Base-by-base conservation (phyloP, 495 filamentous ascomycete genomes). In the Aspergillus cavernicola region DNA sequence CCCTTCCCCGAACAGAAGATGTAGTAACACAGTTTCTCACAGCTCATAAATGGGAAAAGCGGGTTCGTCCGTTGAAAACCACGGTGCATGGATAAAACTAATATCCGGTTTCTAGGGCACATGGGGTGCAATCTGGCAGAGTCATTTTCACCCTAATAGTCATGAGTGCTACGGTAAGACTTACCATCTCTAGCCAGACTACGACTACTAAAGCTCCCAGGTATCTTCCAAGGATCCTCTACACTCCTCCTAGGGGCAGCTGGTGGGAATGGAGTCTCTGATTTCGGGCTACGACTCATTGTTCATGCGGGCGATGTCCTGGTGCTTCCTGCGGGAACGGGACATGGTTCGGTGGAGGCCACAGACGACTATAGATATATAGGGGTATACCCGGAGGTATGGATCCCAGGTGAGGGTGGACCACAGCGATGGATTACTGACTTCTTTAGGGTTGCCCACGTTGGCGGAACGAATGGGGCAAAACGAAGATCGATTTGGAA, bases 1-100 rank as follows among this genome's bases (percentile, higher is more conserved):
- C 64, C 5, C 37, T 54, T 11, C 43, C 61, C 38, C 57, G 56
- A 12, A 46, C 41, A 26, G 55, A 57, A 41, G 36, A 40, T 9
- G 33, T 10, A 24, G 42, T 37, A 16, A 36, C 32, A 8, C 19
- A 11, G 32, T 54, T 55, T 15, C 33, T 55, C 36, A 45, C 22
- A n/a, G 35, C 42, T 15, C 36, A 55, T 43, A 45, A 38, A 35
- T 55, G 43, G 52, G 44, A 50, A 16, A 41, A 45, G 37, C 12
- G 42, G 43, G 44, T 32, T 24, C 26, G 40, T 26, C 6, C 15
- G 8, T 20, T 13, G 9, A 11, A 16, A 23, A 16, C 7, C 11
- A 12, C 18, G 3, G 4, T 18, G 15, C n/a, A 20, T 16, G 18
- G 13, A 11, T 15, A n/a, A n/a, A 9, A n/a, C 31, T 33, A 11